Base-by-base conservation (phyloP, 129 eudicot species). In the Arctium minus region DNA sequence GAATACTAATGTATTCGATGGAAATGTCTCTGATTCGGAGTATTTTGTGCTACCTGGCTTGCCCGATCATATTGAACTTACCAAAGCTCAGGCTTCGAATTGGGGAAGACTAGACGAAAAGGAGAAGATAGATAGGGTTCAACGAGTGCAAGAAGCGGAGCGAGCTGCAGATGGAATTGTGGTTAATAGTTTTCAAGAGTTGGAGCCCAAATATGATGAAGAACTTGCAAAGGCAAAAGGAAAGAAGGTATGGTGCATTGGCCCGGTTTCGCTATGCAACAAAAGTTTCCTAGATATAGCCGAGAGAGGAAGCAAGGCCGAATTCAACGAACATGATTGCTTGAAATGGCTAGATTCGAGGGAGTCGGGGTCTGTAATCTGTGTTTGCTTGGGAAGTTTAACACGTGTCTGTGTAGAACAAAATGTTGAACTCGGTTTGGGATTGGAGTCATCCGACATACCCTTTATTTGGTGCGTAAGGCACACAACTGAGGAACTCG, bases 301-400 rank as follows among this genome's bases (percentile, higher is more conserved):
- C 0, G 71, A 80, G 13, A 89, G 95, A 81, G 97, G 95, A 18
- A 88, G 89, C 42, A 88, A 83, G 70, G 83, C 95, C 0, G 81
- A 89, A 44, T 79, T 89, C 18, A 81, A 79, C 40, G 85, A 85
- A 30, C 60, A 88, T 22, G 72, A 81, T n/a, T 86, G 91, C 76
- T 35, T 86, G 30, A 76, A 76, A 42, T 93, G 97, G 97, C 86
- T 93, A 0, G 85, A 83, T 5, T 10, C 22, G 10, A 48, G 17
- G 69, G 82, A 86, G 12, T 73, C 83, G 0, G 37, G 60, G 32
- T 81, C 97, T 0, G 92, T 91, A 3, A 62, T 93, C 1, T 93
- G 89, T 69, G 89, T 83, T 40, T 89, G 91, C 67, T 82, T 93
- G 11, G 97, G 96, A 15, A 93, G 96, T 84, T 68, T 93, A 64